Base-by-base conservation (phyloP, 371 early-diverging fungal genomes). In the Coemansia sp. region DNA sequence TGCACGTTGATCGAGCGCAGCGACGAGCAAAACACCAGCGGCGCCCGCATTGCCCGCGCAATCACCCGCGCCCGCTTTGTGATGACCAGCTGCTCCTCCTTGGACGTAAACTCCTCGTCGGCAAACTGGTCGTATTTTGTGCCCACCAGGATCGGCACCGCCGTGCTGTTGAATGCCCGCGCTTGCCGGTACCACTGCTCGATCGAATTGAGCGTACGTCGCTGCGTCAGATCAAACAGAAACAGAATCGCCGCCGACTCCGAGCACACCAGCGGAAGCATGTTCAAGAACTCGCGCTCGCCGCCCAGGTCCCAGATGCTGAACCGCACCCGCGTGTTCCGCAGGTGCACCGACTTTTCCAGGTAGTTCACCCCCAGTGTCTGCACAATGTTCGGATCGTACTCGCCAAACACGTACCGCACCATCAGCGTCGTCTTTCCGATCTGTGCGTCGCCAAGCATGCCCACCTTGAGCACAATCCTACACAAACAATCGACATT, bases 251-350 rank as follows among this genome's bases (percentile, higher is more conserved):
- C 98, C 9, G 94, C 89, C 0, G 98, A 93, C 68, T 97, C 96
- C 76, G 92, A 93, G 80, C 95, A 94, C 10, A 97, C 98, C 16
- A 97, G 80, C 4, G 98, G 98, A 49, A 97, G 78, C 98, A 97
- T 97, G 77, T 94, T 95, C 43, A 95, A 91, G 78, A 97, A 97
- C 76, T 97, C 96, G 20, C 91, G 89, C 55, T 80, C 95, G 87
- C 97, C 99, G 65, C 99, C 99, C 55, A 99, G 85, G 79, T 99
- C 99, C 99, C 99, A 99, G 69, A 99, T 94, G 72, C 94, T 94
- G 76, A 99, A 96, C 33, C 98, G 99, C 55, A 98, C 92, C 63
- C 91, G 93, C 1, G 93, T 94, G 72, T 90, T 89, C 58, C 92
- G 84, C 58, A 98, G 86, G 20, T 84, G 77, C 16, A 99, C 90